Evolutionary conservation across 108 stramenopile species (phyloP), one percentile per base, ranked within the genome.

Genomic region (Ochromonas danica): DNA sequence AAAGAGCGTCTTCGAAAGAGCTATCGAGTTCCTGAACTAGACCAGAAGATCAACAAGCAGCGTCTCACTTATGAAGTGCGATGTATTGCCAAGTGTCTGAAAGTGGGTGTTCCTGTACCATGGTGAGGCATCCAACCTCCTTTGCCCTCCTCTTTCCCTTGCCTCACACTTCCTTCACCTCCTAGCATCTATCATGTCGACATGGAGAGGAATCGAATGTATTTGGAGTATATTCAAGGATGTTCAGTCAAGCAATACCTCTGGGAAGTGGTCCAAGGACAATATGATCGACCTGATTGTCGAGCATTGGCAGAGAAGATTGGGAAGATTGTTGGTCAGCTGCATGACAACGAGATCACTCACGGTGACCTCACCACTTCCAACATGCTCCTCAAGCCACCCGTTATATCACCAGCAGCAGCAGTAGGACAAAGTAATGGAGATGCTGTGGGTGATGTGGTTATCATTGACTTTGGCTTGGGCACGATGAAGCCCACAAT

Each of bases 281-380:
- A n/a, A n/a, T n/a, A n/a, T n/a, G n/a, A n/a, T n/a, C n/a, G n/a
- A n/a, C n/a, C n/a, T n/a, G n/a, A n/a, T n/a, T n/a, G n/a, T n/a
- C n/a, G n/a, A n/a, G n/a, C n/a, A n/a, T 51, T 51, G 22, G 6
- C 45, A 51, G 22, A 51, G 38, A 79, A 62, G 60, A 84, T 97
- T 61, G 97, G 97, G 28, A 62, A 60, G 39, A 67, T 90, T 41
- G 84, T 98, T 71, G 97, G 89, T 6, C 86, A 85, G 61, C 83
- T 97, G 83, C 96, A 98, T 86, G 91, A 90, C 83, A 79, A 91
- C 3, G 91, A 90, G 45, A 79, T 96, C 6, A 88, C 95, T 51
- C 97, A 98, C 82, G 97, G 97, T 33, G 97, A 98, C 81, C 86
- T 97, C 57, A 98, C 96, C 2, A 97, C 97, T 1, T 95, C 94